Base-by-base conservation (phyloP, 305 asterid genomes). In the Fraxinus floribunda region DNA sequence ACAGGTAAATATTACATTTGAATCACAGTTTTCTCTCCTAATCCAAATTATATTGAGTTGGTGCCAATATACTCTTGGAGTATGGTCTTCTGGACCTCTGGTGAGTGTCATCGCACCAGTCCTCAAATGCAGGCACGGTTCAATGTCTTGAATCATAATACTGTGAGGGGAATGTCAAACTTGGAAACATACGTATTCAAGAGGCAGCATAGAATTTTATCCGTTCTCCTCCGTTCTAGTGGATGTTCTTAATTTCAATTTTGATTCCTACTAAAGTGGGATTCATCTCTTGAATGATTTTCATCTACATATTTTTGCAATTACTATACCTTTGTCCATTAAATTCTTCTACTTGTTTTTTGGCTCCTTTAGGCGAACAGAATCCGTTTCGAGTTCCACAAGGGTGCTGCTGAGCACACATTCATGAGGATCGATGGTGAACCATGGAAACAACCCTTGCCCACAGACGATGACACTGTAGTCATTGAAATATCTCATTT, bases 391-490 rank as follows among this genome's bases (percentile, higher is more conserved):
- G 90, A 89, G 88, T 87, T 89, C 78, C 88, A 84, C 44, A 87
- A 84, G 81, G 92, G 92, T 24, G 90, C 84, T 38, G 71, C 86
- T 26, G 86, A 84, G 38, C 88, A 86, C 75, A 87, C 90, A 1
- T 89, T 64, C 84, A 89, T 89, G 92, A 89, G 92, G 83, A 87
- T 89, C 2, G 92, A 89, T 62, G 90, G 92, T 5, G 92, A 89
- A 79, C 90, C 92, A 26, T 89, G 92, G 92, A 86, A 87, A 24
- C 92, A 89, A 78, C 89, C 89, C 44, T 89, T 86, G 41, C 92
- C 90, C 15, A 38, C 44, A 13, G 87, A 89, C 34, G 90, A 86
- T 22, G 88, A 89, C 78, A 86, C 83, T 4, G 92, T 86, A 36
- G 87, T 89, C 2, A 81, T 89, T 13, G 92, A 89, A 79, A 89